Conservation (phyloP, 495 filamentous ascomycete genomes). For the Penicillium robsamsonii region DNA sequence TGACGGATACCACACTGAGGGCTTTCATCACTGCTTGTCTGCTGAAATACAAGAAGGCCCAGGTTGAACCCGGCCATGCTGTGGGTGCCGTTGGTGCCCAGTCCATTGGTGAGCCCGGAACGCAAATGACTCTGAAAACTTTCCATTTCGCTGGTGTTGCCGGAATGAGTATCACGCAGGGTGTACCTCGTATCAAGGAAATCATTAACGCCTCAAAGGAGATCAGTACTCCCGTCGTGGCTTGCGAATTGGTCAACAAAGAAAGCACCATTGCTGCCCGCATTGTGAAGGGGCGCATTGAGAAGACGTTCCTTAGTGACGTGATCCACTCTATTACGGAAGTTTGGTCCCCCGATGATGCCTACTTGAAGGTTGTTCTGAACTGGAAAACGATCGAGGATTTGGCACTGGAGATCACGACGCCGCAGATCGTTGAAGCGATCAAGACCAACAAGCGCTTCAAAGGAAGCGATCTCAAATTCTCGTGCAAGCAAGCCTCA, state of each 20-base stretch:
- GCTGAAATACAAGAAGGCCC: slow-evolving; percentile 82
- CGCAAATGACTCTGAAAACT: slow-evolving; percentile 99
- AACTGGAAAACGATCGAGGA: slow-evolving; percentile 73
- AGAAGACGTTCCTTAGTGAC: slow-evolving; percentile 56
- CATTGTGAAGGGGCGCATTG: slow-evolving; percentile 85
- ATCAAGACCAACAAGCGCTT: slow-evolving; percentile 78
- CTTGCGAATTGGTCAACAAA: slow-evolving; percentile 73
- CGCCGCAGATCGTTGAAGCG: slow-evolving; percentile 65
- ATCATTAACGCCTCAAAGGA: slow-evolving; percentile 95
- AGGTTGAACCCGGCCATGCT: slow-evolving; percentile 89
- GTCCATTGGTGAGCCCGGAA: slow-evolving; percentile 96
- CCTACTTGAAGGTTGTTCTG: slow-evolving; percentile 70
- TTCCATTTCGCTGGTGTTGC: slow-evolving; percentile 99
- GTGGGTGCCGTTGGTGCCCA: slow-evolving; percentile 98
- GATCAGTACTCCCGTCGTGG: slow-evolving; percentile 93
- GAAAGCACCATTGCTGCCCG: slow-evolving; percentile 69
- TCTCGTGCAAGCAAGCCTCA: slow-evolving; percentile 47
- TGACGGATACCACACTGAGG: slow-evolving; percentile 68
- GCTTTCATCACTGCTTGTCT: slow-evolving; percentile 81
- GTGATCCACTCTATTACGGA: slow-evolving; percentile 78
- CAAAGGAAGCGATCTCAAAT: slow-evolving; percentile 57
- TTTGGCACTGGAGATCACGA: slow-evolving; percentile 71
- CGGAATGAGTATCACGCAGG: slow-evolving; percentile 97
- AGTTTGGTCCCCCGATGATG: slow-evolving; percentile 70
- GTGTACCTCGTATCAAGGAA: slow-evolving; percentile 99